These are phyloP conservation scores for Closterium sp. DNA, from an alignment of 139 green algal genomes.

Conservation along the genomic window DNA sequence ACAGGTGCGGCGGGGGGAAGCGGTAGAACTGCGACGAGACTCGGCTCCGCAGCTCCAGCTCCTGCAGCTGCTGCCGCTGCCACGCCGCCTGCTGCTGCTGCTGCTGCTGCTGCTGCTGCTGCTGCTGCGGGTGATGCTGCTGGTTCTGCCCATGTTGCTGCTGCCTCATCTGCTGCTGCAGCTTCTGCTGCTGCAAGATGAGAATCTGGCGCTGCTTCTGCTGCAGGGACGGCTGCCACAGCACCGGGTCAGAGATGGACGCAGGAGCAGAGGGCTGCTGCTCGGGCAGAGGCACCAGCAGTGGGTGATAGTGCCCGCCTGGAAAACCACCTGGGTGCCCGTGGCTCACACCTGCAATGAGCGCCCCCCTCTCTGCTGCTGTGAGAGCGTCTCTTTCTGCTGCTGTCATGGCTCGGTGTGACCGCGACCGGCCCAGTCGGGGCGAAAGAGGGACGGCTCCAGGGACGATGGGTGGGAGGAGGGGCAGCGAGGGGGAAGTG, in stretches of 20 bases:
- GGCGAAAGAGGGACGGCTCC: not conserved
- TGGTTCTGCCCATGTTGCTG: not conserved
- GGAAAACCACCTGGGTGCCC: not conserved
- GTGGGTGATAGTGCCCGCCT: not conserved
- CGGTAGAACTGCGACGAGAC: not conserved
- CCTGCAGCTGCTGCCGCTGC: conserved; percentile 3
- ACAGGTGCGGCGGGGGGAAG: not conserved
- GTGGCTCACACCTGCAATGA: not conserved
- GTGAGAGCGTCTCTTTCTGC: not conserved
- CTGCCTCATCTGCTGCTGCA: not conserved
- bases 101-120: conserved; percentile 1
- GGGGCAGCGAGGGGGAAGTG: not conserved
- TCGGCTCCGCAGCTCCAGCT: not conserved
- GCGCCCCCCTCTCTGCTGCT: not conserved
- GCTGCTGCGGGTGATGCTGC: not conserved
- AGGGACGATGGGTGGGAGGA: not conserved
- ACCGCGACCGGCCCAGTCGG: not conserved
- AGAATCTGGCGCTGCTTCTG: not conserved
- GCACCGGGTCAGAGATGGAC: not conserved
- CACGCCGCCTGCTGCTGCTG: not conserved
- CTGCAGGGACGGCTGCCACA: not conserved
- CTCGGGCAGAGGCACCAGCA: not conserved
- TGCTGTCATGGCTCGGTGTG: not conserved
- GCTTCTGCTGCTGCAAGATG: not conserved
- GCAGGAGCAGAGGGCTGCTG: not conserved